Conservation (phyloP, 1,284 basidiomycete genomes). For the Ganoderma meredithae region DNA sequence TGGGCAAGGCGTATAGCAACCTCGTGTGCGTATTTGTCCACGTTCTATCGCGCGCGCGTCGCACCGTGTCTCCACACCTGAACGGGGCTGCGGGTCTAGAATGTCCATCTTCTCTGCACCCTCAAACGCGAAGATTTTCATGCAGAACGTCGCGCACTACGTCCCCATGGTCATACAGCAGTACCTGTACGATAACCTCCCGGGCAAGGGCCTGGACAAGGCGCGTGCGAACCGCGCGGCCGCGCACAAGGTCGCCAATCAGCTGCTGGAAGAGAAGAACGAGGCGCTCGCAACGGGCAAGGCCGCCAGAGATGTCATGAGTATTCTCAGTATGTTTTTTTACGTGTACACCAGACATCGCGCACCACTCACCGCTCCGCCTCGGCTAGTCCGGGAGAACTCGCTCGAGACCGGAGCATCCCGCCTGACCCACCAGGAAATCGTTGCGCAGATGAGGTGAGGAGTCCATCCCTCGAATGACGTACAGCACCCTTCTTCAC, state of each 20-base stretch:
- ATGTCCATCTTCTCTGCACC: conserved; percentile 35
- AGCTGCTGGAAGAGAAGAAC: conserved; percentile 50
- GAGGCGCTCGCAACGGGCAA: conserved; percentile 43
- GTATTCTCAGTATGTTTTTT: conserved; percentile 46
- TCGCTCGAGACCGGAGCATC: conserved; percentile 51
- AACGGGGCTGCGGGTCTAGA: conserved; percentile 11
- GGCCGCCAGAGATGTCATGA: conserved; percentile 49
- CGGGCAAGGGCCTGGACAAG: conserved; percentile 46
- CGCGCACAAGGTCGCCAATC: conserved; percentile 49
- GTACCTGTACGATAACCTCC: conserved; percentile 44
- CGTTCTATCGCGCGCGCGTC: not conserved
- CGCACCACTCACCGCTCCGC: not conserved
- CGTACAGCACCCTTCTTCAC: not conserved
- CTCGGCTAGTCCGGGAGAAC: conserved; percentile 58
- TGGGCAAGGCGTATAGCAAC: conserved; percentile 40
- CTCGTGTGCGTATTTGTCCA: conserved; percentile 39
- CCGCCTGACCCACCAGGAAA: conserved; percentile 56
- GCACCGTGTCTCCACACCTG: not conserved
- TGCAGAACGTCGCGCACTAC: conserved; percentile 37
- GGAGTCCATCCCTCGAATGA: not conserved
- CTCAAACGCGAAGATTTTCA: conserved; percentile 36
- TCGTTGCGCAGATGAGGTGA: conserved; percentile 62
- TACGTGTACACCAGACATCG: not conserved
- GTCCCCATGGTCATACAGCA: conserved; percentile 44
- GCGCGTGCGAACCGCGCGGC: conserved; percentile 46